Conservation (phyloP, 345 rosid genomes). For the Pugionium dolabratum region DNA sequence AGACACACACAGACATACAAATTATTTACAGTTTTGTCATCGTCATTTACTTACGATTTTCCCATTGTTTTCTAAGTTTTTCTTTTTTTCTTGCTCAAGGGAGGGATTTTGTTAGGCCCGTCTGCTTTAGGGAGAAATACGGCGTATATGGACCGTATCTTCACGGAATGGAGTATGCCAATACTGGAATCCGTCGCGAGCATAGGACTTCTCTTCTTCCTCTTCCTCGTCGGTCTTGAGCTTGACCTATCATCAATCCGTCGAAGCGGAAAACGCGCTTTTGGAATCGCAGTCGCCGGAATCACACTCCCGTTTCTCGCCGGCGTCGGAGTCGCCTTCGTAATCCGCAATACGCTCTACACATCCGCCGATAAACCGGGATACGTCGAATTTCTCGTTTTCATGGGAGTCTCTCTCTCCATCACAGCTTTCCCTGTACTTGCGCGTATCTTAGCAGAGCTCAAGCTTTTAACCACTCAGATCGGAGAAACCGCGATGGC, state of each 20-base stretch:
- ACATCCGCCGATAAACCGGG: constrained; percentile 54
- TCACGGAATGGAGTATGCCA: constrained; percentile 74
- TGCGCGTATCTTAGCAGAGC: constrained; percentile 90
- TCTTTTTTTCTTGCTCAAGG: constrained; percentile 44
- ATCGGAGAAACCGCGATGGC: constrained; percentile 86
- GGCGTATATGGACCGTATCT: constrained; percentile 48
- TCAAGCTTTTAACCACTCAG: constrained; percentile 67
- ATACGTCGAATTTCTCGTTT: constrained; percentile 61
- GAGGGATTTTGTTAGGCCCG: constrained; percentile 83
- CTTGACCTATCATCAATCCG: constrained; percentile 68
- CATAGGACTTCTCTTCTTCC: constrained; percentile 84
- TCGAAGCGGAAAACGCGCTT: constrained; percentile 64
- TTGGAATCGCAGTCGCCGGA: constrained; percentile 74
- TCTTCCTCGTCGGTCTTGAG: constrained; percentile 88
- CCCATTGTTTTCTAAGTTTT: background rate
- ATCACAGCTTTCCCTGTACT: constrained; percentile 94
- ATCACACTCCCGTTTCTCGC: constrained; percentile 67
- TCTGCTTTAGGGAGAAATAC: constrained; percentile 70
- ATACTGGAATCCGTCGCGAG: constrained; percentile 76
- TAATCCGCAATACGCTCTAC: constrained; percentile 52
- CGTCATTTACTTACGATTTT: background rate
- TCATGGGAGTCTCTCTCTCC: constrained; percentile 94
- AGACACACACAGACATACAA: background rate
- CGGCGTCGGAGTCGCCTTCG: constrained; percentile 64
- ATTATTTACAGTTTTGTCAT: constrained; percentile 24